These are phyloP conservation scores for Populus davidiana DNA, from an alignment of 345 rosid genomes.

Conservation along the genomic window DNA sequence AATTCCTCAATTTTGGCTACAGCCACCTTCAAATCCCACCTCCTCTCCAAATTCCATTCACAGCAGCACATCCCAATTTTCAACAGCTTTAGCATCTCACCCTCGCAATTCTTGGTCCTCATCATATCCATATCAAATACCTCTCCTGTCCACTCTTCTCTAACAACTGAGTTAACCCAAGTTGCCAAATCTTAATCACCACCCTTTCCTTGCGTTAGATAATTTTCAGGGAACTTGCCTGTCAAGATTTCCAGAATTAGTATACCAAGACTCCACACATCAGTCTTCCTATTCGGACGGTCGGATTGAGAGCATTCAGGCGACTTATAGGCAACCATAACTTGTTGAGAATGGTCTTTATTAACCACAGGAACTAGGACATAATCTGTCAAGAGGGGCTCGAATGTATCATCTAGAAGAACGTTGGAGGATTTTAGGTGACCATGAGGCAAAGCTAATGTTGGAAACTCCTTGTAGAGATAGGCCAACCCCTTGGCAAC, in stretches of 20 bases:
- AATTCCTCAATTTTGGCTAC: conserved; percentile 52
- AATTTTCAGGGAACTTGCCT: conserved; percentile 81
- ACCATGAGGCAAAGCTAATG: conserved; percentile 60
- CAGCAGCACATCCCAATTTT: conserved; percentile 86
- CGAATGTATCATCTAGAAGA: conserved; percentile 47
- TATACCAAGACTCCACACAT: conserved; percentile 93
- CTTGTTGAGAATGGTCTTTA: conserved; percentile 61
- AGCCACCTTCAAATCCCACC: conserved; percentile 66
- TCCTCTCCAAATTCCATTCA: conserved; percentile 64
- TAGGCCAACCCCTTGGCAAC: conserved; percentile 65
- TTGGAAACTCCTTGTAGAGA: conserved; percentile 56
- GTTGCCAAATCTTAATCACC: conserved; percentile 51
- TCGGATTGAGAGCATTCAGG: conserved; percentile 61
- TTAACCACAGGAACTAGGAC: conserved; percentile 52
- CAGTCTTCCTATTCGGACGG: conserved; percentile 52
- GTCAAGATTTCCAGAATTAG: conserved; percentile 70
- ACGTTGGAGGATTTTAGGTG: conserved; percentile 89
- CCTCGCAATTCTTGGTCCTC: conserved; percentile 55
- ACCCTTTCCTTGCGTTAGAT: conserved; percentile 56
- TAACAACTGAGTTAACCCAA: conserved; percentile 76
- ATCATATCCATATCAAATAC: conserved; percentile 80
- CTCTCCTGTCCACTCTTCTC: conserved; percentile 79
- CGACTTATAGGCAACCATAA: conserved; percentile 75
- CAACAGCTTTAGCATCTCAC: conserved; percentile 72
- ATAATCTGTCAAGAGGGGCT: conserved; percentile 63